Evolutionary conservation across 1,284 basidiomycete genomes (phyloP), one percentile per base, ranked within the genome.

Genomic region (Sutorius eximius): DNA sequence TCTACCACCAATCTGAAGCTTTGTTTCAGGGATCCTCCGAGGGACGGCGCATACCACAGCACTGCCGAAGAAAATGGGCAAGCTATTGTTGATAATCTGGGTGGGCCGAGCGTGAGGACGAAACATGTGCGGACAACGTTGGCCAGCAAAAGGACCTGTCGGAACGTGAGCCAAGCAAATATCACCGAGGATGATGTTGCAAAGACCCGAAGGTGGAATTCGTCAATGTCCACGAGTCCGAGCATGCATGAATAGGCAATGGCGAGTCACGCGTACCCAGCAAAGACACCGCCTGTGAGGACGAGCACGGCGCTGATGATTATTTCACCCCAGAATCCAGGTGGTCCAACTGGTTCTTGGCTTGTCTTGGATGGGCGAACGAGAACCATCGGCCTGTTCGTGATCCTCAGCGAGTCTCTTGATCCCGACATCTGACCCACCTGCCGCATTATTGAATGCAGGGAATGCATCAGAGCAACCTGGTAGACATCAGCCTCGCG

Each of bases 221-320:
- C 90, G 65, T 98, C 95, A 18, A 97, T 83, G 2, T 95, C 95
- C 95, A 97, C 97, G 32, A 97, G 78, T 6, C 92, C 95, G 20
- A 98, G 83, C 0, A 93, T 97, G 54, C 3, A 15, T 0, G 18
- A 3, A 20, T 13, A 0, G 1, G 0, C 1, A 4, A 8, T 8
- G 0, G 44, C 34, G 6, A 10, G n/a, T 27, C 8, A 11, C 2
- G 5, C 37, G 1, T 30, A 91, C 91, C 92, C 93, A 29, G 92
- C 89, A 69, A 95, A 94, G 12, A 91, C 85, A 53, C 92, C 93
- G 16, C 92, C 93, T 0, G 82, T 74, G 1, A 95, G 73, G 12
- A 95, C 91, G 29, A 95, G 78, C 1, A 73, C 69, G 7, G 76
- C 74, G 57, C 88, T 89, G 53, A 91, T 71, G 24, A 80, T 57